Percentiles rank a stretch among this genome's conserved stretches.
Conservation (phyloP, 805 yeast species). For the Starmerella lactis-condensi region DNA sequence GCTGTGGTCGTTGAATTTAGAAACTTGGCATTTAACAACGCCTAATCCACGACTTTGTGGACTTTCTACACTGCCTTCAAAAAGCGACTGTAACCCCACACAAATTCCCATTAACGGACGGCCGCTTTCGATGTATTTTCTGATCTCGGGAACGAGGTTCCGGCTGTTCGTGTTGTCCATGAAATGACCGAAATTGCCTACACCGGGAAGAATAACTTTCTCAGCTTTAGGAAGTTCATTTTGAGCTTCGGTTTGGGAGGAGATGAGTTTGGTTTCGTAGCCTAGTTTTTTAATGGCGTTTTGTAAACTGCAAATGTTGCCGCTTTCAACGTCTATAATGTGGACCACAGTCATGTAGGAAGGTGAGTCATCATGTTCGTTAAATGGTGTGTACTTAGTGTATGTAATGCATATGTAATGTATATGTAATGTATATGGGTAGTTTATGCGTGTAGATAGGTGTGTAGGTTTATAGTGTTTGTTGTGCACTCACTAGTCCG, state of each 20-base stretch:
- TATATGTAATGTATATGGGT: too few species aligned
- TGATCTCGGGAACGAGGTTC: conserved; percentile 48
- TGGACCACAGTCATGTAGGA: too few species aligned
- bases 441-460: not conserved
- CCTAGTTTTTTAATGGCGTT: conserved; percentile 76
- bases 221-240: conserved; percentile 27
- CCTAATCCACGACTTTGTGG: conserved; percentile 46
- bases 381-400: not conserved
- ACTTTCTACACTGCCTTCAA: conserved; percentile 56
- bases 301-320: conserved; percentile 72
- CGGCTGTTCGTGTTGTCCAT: conserved; percentile 47
- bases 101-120: conserved; percentile 90
- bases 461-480: not conserved
- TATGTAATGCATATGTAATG: too few species aligned
- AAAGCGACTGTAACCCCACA: conserved; percentile 83
- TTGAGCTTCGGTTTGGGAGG: conserved; percentile 15
- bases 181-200: conserved; percentile 92
- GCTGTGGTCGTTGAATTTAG: conserved; percentile 38
- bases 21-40: conserved; percentile 33
- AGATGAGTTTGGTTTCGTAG: conserved; percentile 28
- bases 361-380: not conserved
- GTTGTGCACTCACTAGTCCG: not conserved
- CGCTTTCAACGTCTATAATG: conserved; percentile 84
- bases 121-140: conserved; percentile 52
- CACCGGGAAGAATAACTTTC: conserved; percentile 77